These are phyloP conservation scores for Naematelia aurantialba DNA, from an alignment of 768 basidiomycete genomes.

Conservation along the genomic window DNA sequence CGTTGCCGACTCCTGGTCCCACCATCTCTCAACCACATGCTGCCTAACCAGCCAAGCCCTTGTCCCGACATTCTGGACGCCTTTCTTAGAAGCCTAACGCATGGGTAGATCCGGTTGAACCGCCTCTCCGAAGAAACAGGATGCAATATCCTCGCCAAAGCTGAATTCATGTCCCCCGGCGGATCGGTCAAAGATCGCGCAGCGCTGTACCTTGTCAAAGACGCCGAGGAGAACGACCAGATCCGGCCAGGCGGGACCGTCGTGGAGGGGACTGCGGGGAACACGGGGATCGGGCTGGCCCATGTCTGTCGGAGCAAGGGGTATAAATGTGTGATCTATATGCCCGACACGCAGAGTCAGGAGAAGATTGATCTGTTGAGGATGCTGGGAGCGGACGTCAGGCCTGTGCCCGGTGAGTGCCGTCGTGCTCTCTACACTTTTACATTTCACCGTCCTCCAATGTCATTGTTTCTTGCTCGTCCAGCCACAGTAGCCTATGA, in stretches of 20 bases:
- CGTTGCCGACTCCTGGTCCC: conserved; percentile 35
- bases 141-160: conserved; percentile 83
- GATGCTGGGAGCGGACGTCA: conserved; percentile 96
- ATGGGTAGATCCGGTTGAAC: conserved; percentile 73
- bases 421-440: neutral
- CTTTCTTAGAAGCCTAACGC: neutral
- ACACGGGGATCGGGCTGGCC: conserved; percentile 90
- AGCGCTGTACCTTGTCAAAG: conserved; percentile 76
- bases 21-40: neutral
- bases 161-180: conserved; percentile 97
- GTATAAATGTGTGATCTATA: conserved; percentile 98
- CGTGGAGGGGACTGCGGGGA: conserved; percentile 96
- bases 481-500: too few species aligned
- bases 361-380: conserved; percentile 96
- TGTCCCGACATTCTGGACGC: neutral
- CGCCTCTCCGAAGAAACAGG: conserved; percentile 76
- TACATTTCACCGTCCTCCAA: neutral
- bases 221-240: conserved; percentile 83
- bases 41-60: too few species aligned
- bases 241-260: conserved; percentile 91
- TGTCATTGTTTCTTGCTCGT: neutral
- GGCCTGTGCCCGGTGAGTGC: conserved; percentile 73
- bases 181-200: conserved; percentile 98
- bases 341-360: conserved; percentile 95
- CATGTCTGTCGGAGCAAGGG: conserved; percentile 81